phyloP scores from a whole-genome alignment of 2,329 filamentous ascomycete genomes.

The Trichophyton simii region DNA sequence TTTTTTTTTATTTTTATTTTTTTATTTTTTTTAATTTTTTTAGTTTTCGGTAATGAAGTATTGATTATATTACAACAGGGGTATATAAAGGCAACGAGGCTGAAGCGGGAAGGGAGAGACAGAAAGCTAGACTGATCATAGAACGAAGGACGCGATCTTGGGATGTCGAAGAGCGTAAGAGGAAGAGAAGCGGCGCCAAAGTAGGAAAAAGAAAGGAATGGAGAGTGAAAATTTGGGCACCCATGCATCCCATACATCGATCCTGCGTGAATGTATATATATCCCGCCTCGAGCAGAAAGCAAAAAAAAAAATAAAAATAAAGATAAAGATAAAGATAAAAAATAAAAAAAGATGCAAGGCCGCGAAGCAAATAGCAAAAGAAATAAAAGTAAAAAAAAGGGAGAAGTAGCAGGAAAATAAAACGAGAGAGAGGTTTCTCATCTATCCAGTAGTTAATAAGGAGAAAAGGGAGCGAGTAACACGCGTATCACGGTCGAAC shows the following conservation, averaged over 20 bases:
- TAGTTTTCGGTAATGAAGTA: background rate
- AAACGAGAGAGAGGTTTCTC: background rate
- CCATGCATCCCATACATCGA: background rate
- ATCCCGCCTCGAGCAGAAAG: constrained; percentile 2
- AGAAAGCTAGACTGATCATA: background rate
- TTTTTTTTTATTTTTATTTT: background rate
- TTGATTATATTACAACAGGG: constrained; percentile 5
- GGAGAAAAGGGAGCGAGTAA: background rate
- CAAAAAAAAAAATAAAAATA: background rate
- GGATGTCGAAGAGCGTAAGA: background rate
- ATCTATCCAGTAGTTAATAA: constrained; percentile 3
- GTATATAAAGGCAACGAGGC: constrained; percentile 5
- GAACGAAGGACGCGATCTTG: background rate
- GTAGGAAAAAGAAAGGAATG: background rate
- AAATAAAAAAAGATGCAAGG: background rate
- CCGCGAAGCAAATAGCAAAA: background rate
- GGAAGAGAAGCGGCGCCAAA: background rate
- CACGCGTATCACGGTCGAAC: background rate
- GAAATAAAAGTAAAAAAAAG: background rate
- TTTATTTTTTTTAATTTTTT: too few species aligned
- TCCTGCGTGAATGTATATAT: background rate
- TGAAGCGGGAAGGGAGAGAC: background rate
- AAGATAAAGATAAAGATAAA: background rate
- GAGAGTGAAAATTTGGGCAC: background rate
- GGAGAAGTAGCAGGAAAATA: too few species aligned